Conservation (phyloP, 495 filamentous ascomycete species). For the Symbiotaphrina buchneri region DNA sequence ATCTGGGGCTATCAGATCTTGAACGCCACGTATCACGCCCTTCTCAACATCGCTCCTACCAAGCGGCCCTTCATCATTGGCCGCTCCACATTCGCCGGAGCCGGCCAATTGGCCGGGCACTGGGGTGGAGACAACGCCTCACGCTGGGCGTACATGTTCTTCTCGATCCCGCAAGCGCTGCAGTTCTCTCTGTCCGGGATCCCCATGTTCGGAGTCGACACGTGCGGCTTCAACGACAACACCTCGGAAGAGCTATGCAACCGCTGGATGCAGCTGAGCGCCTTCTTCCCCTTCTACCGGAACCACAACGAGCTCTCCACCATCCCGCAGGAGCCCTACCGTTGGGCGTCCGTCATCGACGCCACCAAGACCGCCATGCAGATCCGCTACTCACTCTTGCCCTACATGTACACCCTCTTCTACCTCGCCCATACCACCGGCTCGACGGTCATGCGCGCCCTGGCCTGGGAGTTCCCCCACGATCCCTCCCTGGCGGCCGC, state of each 20-base stretch:
- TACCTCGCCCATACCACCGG: conserved; percentile 43
- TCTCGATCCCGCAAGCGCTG: conserved; percentile 61
- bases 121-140: conserved; percentile 74
- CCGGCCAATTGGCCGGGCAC: conserved; percentile 63
- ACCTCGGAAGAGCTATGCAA: conserved; percentile 53
- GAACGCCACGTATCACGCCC: conserved; percentile 58
- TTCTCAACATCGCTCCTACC: conserved; percentile 32
- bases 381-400: conserved; percentile 51
- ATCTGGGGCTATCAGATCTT: conserved; percentile 53
- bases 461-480: conserved; percentile 66
- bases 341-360: conserved; percentile 44
- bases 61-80: conserved; percentile 77
- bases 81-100: conserved; percentile 60
- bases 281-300: conserved; percentile 78
- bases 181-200: conserved; percentile 66
- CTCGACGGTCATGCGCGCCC: conserved; percentile 56
- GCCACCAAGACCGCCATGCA: conserved; percentile 46
- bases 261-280: conserved; percentile 69
- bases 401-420: conserved; percentile 70
- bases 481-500: conserved; percentile 45
- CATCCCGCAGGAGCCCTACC: conserved; percentile 51
- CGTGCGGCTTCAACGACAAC: conserved; percentile 61
- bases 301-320: conserved; percentile 54
- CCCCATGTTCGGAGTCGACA: conserved; percentile 73
- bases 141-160: conserved; percentile 45